Evolutionary conservation across 495 filamentous ascomycete genomes (phyloP), one percentile per base, ranked within the genome.

Genomic region (Podospora tetraspora): DNA sequence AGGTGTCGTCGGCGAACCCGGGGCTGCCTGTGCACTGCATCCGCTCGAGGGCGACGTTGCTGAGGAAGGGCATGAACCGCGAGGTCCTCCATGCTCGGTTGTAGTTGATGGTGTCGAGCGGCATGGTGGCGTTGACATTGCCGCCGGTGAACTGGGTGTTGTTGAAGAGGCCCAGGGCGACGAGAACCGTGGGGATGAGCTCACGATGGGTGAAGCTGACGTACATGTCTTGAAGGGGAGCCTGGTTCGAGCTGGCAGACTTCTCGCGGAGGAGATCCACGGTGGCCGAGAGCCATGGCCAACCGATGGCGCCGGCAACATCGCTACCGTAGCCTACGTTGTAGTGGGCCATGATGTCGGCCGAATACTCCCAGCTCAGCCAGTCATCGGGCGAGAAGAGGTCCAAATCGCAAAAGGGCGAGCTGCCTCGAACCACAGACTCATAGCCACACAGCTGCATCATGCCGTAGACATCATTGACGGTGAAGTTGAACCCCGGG

Each of bases 121-220:
- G 81, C 82, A 84, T 83, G 5, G 83, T 83, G 62, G 77, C 78
- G 63, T 84, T 84, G 66, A 81, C 76, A 12, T 71, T 67, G 0
- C 68, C 67, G 61, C 81, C 81, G 6, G 76, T 72, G 68, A 77
- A 80, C 2, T 70, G 81, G 21, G 80, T 81, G 64, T 84, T 84
- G 72, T 85, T 84, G 76, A 83, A 83, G 6, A 85, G 71, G 11
- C 83, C 83, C 71, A 85, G 73, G 27, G 82, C 81, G 0, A 84
- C 81, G 7, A 81, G 71, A 9, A 84, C 81, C 57, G 78, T 79
- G 11, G 82, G 82, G 27, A 80, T 81, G 10, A 84, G 68, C 71
- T 85, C 82, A 10, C 83, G 80, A 70, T 85, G 83, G 0, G 82
- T 85, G 74, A 84, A 85, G 63, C 80, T 83, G 25, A 81, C 74